Evolutionary conservation across 2,329 filamentous ascomycete species (phyloP).

Genomic region (Teratosphaeria epicoccoides): DNA sequence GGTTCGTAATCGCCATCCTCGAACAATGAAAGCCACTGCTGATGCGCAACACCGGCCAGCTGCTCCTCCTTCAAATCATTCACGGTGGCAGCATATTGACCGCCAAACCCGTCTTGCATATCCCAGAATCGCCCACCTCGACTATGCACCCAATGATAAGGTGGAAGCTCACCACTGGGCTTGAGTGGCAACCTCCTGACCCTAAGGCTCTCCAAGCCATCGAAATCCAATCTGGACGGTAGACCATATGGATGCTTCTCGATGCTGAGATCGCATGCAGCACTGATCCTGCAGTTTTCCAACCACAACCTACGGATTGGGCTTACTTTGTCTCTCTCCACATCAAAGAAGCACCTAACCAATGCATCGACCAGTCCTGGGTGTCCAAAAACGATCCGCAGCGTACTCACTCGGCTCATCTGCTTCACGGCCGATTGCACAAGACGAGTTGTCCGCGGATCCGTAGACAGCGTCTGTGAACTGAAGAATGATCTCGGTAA

Average conservation of each 20-base stretch:
- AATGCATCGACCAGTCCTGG: constrained; percentile 30
- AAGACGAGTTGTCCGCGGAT: constrained; percentile 31
- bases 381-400: constrained; percentile 37
- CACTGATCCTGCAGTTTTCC: constrained; percentile 32
- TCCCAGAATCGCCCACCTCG: constrained; percentile 14
- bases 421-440: constrained; percentile 29
- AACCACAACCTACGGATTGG: constrained; percentile 35
- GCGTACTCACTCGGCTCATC: constrained; percentile 33
- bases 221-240: constrained; percentile 17
- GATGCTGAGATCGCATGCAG: constrained; percentile 11
- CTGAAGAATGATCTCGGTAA: constrained; percentile 32
- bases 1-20: not conserved
- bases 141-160: constrained; percentile 11
- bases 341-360: constrained; percentile 31
- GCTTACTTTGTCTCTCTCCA: constrained; percentile 16
- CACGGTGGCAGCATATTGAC: constrained; percentile 13
- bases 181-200: constrained; percentile 30
- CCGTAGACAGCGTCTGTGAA: constrained; percentile 29
- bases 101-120: constrained; percentile 19
- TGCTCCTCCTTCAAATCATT: constrained; percentile 8
- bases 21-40: constrained; percentile 4
- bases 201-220: constrained; percentile 32
- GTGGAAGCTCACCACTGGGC: not conserved
- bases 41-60: constrained; percentile 7
- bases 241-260: constrained; percentile 11